phyloP scores from a whole-genome alignment of 2,329 filamentous ascomycete species.

The Chrysosporium keratinophilum region DNA sequence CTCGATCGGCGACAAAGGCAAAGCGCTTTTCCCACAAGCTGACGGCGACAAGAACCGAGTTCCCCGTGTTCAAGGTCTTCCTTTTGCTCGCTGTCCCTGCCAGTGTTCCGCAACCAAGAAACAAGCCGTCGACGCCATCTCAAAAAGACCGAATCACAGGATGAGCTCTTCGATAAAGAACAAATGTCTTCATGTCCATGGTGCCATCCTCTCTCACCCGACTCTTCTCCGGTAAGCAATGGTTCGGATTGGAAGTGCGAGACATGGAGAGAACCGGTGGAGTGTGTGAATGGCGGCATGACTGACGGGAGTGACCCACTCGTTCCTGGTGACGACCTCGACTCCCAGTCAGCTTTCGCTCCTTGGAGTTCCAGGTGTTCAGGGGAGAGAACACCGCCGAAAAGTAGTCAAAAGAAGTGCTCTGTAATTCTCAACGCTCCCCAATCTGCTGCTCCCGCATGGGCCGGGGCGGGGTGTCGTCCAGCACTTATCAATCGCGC shows the following conservation, averaged over 20 bases:
- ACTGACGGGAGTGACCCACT: background rate
- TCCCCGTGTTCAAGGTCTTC: background rate
- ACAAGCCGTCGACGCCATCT: background rate
- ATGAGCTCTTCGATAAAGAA: background rate
- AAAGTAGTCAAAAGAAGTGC: no score
- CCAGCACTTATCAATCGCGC: no score
- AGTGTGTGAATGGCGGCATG: background rate
- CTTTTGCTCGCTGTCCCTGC: background rate
- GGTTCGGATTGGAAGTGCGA: background rate
- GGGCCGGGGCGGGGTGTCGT: no score
- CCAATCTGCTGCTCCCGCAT: no score
- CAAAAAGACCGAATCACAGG: background rate
- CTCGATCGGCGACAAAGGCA: slow-evolving; percentile 7
- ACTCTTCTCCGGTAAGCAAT: background rate
- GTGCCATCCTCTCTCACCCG: background rate
- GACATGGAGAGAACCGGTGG: background rate
- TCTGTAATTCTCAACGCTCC: no score
- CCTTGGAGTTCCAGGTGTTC: background rate
- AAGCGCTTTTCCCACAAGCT: background rate
- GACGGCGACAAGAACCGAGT: background rate
- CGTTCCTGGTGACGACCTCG: background rate
- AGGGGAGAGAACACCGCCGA: background rate
- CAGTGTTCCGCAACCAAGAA: background rate
- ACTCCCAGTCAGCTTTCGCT: background rate
- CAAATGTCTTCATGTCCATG: background rate